phyloP scores from a whole-genome alignment of 768 basidiomycete genomes.

The Mycena rebaudengoi region DNA sequence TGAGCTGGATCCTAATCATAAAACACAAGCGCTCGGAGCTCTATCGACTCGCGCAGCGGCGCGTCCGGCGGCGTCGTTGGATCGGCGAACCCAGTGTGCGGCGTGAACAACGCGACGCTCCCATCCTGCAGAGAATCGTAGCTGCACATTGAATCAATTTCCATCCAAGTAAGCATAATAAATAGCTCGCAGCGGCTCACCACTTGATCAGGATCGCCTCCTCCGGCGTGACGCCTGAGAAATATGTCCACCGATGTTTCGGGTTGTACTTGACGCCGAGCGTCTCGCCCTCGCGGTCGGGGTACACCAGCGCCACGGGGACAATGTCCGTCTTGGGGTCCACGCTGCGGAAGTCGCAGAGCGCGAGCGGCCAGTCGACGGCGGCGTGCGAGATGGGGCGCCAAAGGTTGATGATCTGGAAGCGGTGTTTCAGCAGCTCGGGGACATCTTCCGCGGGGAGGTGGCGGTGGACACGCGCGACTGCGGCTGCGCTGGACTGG shows the following conservation, averaged over 20 bases:
- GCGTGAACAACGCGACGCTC: constrained; percentile 55
- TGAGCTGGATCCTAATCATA: constrained; percentile 44
- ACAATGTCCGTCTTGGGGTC: constrained; percentile 46
- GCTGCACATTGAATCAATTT: constrained; percentile 22
- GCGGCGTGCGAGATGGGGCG: constrained; percentile 53
- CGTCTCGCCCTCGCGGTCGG: constrained; percentile 44
- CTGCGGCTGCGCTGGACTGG: constrained; percentile 51
- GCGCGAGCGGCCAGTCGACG: constrained; percentile 55
- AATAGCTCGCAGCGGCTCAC: neutral
- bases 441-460: constrained; percentile 42
- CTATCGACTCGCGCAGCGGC: constrained; percentile 58
- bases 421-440: constrained; percentile 50
- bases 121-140: constrained; percentile 51
- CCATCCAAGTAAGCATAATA: too few species aligned
- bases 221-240: constrained; percentile 54
- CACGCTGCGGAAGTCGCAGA: constrained; percentile 57
- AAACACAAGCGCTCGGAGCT: constrained; percentile 61
- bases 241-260: constrained; percentile 38
- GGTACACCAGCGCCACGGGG: constrained; percentile 37
- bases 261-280: constrained; percentile 38
- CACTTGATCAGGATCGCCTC: constrained; percentile 40
- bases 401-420: too few species aligned
- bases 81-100: constrained; percentile 62
- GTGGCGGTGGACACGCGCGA: constrained; percentile 47
- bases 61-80: constrained; percentile 53